Evolutionary conservation across 176 grass and related monocot species (phyloP).

Genomic region (Areca catechu): DNA sequence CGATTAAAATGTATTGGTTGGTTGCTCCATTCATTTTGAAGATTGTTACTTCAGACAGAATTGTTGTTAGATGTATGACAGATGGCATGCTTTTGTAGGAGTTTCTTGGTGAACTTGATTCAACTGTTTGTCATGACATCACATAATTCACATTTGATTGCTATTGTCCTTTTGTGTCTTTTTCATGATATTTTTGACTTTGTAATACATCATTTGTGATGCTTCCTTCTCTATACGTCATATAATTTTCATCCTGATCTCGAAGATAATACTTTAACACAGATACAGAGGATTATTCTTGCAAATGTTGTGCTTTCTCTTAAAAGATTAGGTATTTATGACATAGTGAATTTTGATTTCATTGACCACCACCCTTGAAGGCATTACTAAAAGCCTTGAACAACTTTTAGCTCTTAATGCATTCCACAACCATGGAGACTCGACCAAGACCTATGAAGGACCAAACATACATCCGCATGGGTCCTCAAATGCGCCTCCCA

Average conservation of each 20-base stretch:
- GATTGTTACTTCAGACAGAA: constrained; percentile 92
- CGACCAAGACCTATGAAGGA: constrained; percentile 78
- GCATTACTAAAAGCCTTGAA: constrained; percentile 73
- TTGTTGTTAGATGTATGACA: constrained; percentile 87
- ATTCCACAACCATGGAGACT: constrained; percentile 62
- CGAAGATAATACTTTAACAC: constrained; percentile 73
- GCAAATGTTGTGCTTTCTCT: constrained; percentile 89
- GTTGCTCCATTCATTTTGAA: constrained; percentile 96
- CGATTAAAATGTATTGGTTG: constrained; percentile 49
- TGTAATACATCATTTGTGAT: constrained; percentile 30
- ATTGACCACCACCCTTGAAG: constrained; percentile 92
- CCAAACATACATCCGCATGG: no score
- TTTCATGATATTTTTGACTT: not conserved
- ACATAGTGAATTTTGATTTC: constrained; percentile 96
- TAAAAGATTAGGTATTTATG: constrained; percentile 84
- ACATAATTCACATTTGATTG: not conserved
- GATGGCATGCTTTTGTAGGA: constrained; percentile 86
- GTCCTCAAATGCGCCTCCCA: no score
- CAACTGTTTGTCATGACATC: not conserved
- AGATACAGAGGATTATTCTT: constrained; percentile 86
- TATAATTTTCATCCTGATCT: constrained; percentile 91
- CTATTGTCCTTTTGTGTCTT: not conserved
- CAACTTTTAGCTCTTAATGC: constrained; percentile 93
- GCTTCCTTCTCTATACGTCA: constrained; percentile 69
- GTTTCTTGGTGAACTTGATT: constrained; percentile 80